Evolutionary conservation across 441 rosid species (phyloP), one percentile per base, ranked within the genome.

Genomic region (Manihot esculenta): DNA sequence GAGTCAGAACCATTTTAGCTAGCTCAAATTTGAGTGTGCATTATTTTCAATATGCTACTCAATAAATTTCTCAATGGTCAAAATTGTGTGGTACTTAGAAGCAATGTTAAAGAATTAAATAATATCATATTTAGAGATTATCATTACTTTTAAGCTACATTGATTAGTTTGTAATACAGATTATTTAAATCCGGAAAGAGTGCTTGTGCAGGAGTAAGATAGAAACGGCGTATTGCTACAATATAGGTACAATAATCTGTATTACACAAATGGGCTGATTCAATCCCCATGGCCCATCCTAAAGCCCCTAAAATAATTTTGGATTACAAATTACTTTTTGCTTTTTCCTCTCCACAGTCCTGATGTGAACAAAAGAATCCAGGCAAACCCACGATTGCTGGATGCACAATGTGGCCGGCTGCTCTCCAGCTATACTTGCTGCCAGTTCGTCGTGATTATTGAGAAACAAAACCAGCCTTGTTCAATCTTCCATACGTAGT

Each of bases 401-500:
- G 33, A 45, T 53, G 64, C 57, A 10, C 15, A 20, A 11, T 48
- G 33, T n/a, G 59, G 38, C 38, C 38, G 6, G 24, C 57, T 42
- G 10, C 38, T 66, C 55, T 61, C 44, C 50, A 59, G 58, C 8
- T 27, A 21, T 26, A 21, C 27, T 38, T 18, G 18, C 44, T 20
- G 41, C 67, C 54, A 26, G 44, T 33, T 33, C 38, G 56, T 14
- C 24, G 18, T 45, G 51, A 45, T 45, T 49, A 24, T 49, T 64
- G 10, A 65, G 45, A 10, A 65, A 65, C 17, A 49, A 18, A 65
- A 30, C 27, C 20, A 5, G 33, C 10, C 62, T 9, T 26, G 57
- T 11, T 24, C 26, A 18, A 18, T 49, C 47, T 33, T 56, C 63
- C 64, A 49, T 72, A 64, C 20, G 44, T 64, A 57, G 49, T 69